phyloP scores from a whole-genome alignment of 2,329 filamentous ascomycete genomes.

The Aspergillus eucalypticola region DNA sequence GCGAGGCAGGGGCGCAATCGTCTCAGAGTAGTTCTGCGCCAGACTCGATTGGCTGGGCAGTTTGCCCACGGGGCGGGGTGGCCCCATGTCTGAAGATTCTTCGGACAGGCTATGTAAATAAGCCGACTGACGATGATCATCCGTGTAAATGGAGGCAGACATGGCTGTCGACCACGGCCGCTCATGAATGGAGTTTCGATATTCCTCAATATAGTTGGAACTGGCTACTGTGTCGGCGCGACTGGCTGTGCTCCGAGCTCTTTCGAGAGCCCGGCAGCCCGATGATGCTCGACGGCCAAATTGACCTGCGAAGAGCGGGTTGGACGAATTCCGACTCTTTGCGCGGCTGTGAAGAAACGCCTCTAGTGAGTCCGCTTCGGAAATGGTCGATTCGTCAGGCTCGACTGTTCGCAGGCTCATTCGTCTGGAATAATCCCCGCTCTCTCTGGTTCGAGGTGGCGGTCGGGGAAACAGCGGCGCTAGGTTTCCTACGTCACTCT shows the following conservation, averaged over 20 bases:
- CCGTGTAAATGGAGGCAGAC: conserved; percentile 39
- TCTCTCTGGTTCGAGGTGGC: conserved; percentile 29
- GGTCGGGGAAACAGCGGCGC: conserved; percentile 40
- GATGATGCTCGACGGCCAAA: conserved; percentile 36
- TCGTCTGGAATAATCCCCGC: conserved; percentile 32
- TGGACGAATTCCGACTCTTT: conserved; percentile 40
- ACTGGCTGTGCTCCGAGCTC: conserved; percentile 38
- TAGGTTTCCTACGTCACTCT: conserved; percentile 37
- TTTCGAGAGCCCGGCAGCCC: conserved; percentile 35
- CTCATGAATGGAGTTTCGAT: conserved; percentile 31
- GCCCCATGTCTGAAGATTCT: conserved; percentile 24
- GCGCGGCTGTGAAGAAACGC: conserved; percentile 42
- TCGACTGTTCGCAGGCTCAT: conserved; percentile 35
- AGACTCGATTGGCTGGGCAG: conserved; percentile 37
- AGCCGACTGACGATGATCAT: conserved; percentile 35
- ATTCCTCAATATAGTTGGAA: conserved; percentile 35
- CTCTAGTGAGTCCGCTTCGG: conserved; percentile 40
- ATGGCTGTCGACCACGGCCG: conserved; percentile 37
- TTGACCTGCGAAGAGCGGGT: conserved; percentile 41
- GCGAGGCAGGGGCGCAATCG: conserved; percentile 38
- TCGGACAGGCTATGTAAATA: conserved; percentile 33
- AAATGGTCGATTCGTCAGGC: conserved; percentile 32
- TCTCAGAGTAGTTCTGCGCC: conserved; percentile 40
- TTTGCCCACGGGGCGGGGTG: conserved; percentile 22
- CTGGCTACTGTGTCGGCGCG: conserved; percentile 38